Conservation (phyloP, 2,329 filamentous ascomycete genomes). For the Catunica adiposa region DNA sequence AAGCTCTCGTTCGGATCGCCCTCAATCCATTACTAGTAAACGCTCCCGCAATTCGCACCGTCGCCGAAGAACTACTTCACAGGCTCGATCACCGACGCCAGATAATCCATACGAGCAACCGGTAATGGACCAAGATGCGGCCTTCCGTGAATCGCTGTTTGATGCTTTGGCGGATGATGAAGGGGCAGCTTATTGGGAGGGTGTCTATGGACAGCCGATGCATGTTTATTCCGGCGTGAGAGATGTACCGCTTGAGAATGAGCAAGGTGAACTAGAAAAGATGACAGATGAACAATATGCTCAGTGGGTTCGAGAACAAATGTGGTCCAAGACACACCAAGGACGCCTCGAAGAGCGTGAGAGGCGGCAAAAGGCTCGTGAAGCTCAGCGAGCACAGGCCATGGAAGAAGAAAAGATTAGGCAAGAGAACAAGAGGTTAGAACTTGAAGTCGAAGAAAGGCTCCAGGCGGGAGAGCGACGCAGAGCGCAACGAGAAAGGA, state of each 20-base stretch:
- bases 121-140: slow-evolving; percentile 48
- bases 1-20: too few species aligned
- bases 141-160: slow-evolving; percentile 87
- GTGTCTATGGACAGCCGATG: slow-evolving; percentile 89
- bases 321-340: slow-evolving; percentile 92
- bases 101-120: slow-evolving; percentile 31
- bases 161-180: slow-evolving; percentile 96
- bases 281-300: slow-evolving; percentile 94
- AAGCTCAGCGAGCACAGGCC: slow-evolving; percentile 16
- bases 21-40: slow-evolving; percentile 14
- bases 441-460: slow-evolving; percentile 51
- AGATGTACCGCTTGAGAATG: slow-evolving; percentile 19
- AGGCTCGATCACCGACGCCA: slow-evolving; percentile 27
- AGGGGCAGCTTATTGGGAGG: slow-evolving; percentile 86
- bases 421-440: slow-evolving; percentile 27
- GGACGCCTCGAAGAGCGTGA: slow-evolving; percentile 64
- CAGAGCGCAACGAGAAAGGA: slow-evolving; percentile 33
- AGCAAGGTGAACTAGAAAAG: slow-evolving; percentile 47
- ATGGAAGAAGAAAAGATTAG: slow-evolving; percentile 22
- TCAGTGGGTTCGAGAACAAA: slow-evolving; percentile 63
- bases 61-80: slow-evolving; percentile 18
- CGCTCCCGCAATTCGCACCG: slow-evolving; percentile 17
- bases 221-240: slow-evolving; percentile 46
- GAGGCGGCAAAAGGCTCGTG: slow-evolving; percentile 35
- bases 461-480: slow-evolving; percentile 51